Evolutionary conservation across 805 yeast species (phyloP).

Genomic region (Candida piceae): DNA sequence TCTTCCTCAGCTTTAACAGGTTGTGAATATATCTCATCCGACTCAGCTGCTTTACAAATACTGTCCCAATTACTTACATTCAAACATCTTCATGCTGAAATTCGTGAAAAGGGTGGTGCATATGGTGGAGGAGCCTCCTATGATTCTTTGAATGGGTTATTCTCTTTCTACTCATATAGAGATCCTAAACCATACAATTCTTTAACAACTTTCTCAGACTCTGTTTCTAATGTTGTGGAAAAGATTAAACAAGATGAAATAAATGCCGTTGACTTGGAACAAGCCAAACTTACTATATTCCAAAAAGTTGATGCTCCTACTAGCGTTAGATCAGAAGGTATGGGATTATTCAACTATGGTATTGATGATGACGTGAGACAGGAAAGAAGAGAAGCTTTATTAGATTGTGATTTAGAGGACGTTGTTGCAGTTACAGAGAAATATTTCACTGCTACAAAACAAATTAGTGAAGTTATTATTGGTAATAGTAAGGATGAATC

Average conservation of each 20-base stretch:
- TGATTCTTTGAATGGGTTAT: conserved; percentile 73
- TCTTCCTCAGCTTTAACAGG: conserved; percentile 66
- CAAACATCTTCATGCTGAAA: conserved; percentile 79
- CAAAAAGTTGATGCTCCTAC: conserved; percentile 89
- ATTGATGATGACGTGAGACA: conserved; percentile 78
- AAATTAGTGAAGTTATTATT: conserved; percentile 15
- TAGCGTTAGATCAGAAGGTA: conserved; percentile 76
- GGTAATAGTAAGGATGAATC: conserved; percentile 8
- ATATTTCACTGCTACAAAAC: conserved; percentile 39
- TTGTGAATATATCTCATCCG: conserved; percentile 58
- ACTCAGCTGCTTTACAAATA: conserved; percentile 83
- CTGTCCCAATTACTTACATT: conserved; percentile 76
- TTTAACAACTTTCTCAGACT: conserved; percentile 48
- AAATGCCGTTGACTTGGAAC: conserved; percentile 63
- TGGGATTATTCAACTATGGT: conserved; percentile 57
- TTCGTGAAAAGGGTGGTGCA: conserved; percentile 95
- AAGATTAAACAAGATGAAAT: conserved; percentile 20
- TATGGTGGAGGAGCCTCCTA: conserved; percentile 94
- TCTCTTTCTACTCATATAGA: conserved; percentile 84
- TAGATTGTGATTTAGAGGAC: conserved; percentile 62
- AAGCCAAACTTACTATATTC: conserved; percentile 86
- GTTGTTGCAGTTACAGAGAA: conserved; percentile 61
- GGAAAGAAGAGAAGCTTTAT: conserved; percentile 64
- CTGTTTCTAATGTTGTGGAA: conserved; percentile 42
- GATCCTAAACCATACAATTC: conserved; percentile 86